phyloP scores from a whole-genome alignment of 2,329 filamentous ascomycete species.

The Aspergillus sp. region DNA sequence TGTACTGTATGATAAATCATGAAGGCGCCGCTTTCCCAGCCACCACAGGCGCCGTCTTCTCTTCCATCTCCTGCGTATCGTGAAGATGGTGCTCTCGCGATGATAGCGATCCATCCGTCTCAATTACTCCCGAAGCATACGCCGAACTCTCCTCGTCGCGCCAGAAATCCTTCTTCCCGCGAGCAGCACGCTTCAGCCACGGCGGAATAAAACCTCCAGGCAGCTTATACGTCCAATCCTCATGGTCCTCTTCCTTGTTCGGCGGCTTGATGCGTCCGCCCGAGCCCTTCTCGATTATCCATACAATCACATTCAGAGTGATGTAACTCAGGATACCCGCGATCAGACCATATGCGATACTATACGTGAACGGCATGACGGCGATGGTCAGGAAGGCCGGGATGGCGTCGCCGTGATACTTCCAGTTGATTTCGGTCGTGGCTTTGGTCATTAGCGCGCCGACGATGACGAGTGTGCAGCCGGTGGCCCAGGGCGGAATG shows the following conservation, averaged over 20 bases:
- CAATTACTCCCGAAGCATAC: not conserved
- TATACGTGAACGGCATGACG: conserved; percentile 86
- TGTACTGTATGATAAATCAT: not conserved
- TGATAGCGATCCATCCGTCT: not conserved
- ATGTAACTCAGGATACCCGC: conserved; percentile 72
- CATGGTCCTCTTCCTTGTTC: conserved; percentile 64
- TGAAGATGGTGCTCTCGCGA: not conserved
- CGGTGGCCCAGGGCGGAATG: conserved; percentile 83
- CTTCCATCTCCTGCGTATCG: not conserved
- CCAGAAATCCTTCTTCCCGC: conserved; percentile 72
- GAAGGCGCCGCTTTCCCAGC: not conserved
- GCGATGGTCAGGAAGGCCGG: conserved; percentile 79
- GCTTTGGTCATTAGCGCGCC: conserved; percentile 80
- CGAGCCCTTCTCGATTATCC: conserved; percentile 59
- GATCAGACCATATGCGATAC: conserved; percentile 79
- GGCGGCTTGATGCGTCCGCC: conserved; percentile 65
- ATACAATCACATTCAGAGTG: conserved; percentile 65
- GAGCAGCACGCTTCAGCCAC: conserved; percentile 59
- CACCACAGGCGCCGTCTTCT: not conserved
- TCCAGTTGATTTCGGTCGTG: conserved; percentile 81
- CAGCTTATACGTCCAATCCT: conserved; percentile 72
- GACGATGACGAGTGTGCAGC: conserved; percentile 78
- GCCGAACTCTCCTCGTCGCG: conserved; percentile 25
- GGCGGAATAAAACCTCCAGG: conserved; percentile 67
- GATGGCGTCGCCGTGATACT: conserved; percentile 73